Conservation (phyloP, 176 grass and related monocot species). For the Zizania latifolia region DNA sequence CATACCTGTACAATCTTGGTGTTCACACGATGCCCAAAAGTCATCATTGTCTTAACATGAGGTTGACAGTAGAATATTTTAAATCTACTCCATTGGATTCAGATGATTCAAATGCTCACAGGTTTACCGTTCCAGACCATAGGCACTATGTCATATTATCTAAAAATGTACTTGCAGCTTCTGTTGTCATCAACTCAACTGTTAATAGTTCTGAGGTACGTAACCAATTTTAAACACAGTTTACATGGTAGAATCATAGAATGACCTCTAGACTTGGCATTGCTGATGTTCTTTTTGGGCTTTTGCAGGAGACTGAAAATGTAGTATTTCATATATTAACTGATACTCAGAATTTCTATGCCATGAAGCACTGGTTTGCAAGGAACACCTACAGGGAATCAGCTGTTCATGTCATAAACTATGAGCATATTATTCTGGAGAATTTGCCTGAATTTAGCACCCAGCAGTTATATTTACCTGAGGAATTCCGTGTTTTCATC, state of each 20-base stretch:
- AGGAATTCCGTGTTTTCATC: conserved; percentile 91
- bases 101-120: conserved; percentile 42
- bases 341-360: conserved; percentile 85
- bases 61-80: conserved; percentile 94
- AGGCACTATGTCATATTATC: conserved; percentile 93
- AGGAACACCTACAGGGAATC: conserved; percentile 76
- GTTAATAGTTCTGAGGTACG: conserved; percentile 77
- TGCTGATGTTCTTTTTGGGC: conserved; percentile 39
- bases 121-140: conserved; percentile 54
- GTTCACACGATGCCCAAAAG: conserved; percentile 99
- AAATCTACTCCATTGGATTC: conserved; percentile 51
- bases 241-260: conserved; percentile 1
- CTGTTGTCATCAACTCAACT: conserved; percentile 93
- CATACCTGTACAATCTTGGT: conserved; percentile 89
- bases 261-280: conserved; percentile 3
- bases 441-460: conserved; percentile 42
- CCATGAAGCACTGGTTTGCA: conserved; percentile 94
- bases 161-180: conserved; percentile 84
- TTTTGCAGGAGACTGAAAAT: conserved; percentile 65
- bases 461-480: conserved; percentile 60
- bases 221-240: background rate
- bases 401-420: conserved; percentile 66
- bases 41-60: conserved; percentile 95
- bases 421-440: conserved; percentile 60
- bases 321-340: conserved; percentile 86